Evolutionary conservation across 768 basidiomycete species (phyloP), one percentile per base, ranked within the genome.

Genomic region (Hypholoma fasciculare): DNA sequence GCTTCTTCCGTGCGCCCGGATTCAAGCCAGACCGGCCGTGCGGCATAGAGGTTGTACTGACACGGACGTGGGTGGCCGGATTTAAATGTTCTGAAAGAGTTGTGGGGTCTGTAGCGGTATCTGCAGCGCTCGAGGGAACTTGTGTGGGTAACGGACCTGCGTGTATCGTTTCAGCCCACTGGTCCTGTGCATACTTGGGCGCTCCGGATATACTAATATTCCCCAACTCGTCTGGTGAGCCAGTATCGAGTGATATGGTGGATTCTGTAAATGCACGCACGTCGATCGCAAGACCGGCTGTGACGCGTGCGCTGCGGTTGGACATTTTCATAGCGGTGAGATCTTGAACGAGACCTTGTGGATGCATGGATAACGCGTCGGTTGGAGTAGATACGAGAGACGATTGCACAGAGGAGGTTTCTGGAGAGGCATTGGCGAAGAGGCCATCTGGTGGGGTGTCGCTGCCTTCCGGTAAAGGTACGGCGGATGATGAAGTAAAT

Each of bases 201-300:
- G 30, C 30, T 9, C 1, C 30, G 30, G 30, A 9, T 34, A 34
- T 34, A 34, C 6, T 9, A 7, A 34, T 34, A 34, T 46, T 46
- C 19, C 17, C 23, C 44, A 46, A 23, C 44, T 19, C 23, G 17
- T 46, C 44, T 19, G 44, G 23, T 23, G 23, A 46, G 11, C 4
- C 44, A 9, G 44, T n/a, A n/a, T 20, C n/a, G 38, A 42, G 43
- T 2, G 54, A 37, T 16, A 54, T 37, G 23, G 37, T 36, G 27
- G 54, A 20, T 11, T 34, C 20, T n/a, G 34, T 36, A 26, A 16
- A 37, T 8, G 30, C 12, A 14, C 30, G 40, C 4, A 54, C 36
- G 30, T 54, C 44, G 17, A 54, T 54, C 16, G 44, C 54, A 7
- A 54, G 54, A 13, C 54, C 54, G 30, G 30, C 42, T 11, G 43